Evolutionary conservation across 805 yeast species (phyloP).

Genomic region (Saturnispora serradocipensis): DNA sequence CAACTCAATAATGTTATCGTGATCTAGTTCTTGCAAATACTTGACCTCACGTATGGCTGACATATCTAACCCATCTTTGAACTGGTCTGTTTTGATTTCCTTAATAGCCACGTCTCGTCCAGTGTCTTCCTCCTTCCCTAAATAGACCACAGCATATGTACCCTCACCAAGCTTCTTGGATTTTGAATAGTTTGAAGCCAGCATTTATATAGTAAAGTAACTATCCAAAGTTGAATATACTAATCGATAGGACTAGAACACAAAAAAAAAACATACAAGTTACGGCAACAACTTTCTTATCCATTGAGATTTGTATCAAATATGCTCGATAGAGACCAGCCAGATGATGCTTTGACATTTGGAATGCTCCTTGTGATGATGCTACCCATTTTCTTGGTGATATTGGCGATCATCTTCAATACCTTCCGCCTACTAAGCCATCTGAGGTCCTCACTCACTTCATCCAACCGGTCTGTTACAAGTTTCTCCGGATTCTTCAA

Average conservation of each 20-base stretch:
- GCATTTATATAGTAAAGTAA: background rate
- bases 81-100: conserved; percentile 88
- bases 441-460: background rate
- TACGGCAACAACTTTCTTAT: background rate
- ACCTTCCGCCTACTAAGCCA: background rate
- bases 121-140: conserved; percentile 58
- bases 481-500: conserved; percentile 29
- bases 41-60: conserved; percentile 92
- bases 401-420: background rate
- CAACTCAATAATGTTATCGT: conserved; percentile 75
- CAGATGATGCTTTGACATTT: background rate
- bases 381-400: background rate
- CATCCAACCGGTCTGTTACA: background rate
- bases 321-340: background rate
- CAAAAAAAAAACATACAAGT: background rate
- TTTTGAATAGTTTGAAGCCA: conserved; percentile 24
- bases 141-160: conserved; percentile 92
- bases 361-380: conserved; percentile 1
- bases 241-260: background rate
- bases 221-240: background rate
- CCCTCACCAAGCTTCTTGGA: conserved; percentile 97
- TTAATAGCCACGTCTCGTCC: conserved; percentile 75
- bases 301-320: background rate
- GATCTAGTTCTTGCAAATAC: conserved; percentile 72
- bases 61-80: conserved; percentile 96